Evolutionary conservation across 129 eudicot species (phyloP).

Genomic region (Smallanthus sonchifolius): DNA sequence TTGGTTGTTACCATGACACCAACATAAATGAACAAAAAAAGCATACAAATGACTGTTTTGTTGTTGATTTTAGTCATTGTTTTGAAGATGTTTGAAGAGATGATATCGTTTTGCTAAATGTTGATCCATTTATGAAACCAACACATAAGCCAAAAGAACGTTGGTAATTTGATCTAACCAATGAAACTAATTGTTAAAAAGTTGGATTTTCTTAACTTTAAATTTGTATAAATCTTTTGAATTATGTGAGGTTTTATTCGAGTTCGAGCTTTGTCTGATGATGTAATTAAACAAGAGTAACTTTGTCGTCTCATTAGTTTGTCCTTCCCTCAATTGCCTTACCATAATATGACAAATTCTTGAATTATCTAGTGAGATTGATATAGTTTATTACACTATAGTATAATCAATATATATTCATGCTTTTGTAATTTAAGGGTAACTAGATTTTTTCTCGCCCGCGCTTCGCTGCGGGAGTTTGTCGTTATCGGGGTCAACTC

Average conservation of each 20-base stretch:
- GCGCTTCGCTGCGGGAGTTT: too few relatives aligned
- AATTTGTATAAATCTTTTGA: background rate
- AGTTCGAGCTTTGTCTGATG: constrained; percentile 1
- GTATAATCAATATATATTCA: too few relatives aligned
- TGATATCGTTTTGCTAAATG: background rate
- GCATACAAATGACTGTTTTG: constrained; percentile 4
- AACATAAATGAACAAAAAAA: constrained; percentile 4
- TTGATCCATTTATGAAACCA: background rate
- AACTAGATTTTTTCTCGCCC: too few relatives aligned
- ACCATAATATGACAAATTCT: background rate
- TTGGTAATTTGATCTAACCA: constrained; percentile 1
- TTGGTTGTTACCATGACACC: constrained; percentile 3
- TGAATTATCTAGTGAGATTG: background rate
- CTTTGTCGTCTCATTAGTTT: constrained; percentile 12
- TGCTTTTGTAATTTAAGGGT: too few relatives aligned
- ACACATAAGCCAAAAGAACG: constrained; percentile 8
- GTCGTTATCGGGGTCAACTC: too few relatives aligned
- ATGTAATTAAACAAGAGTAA: background rate
- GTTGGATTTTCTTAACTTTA: background rate
- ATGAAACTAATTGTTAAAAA: background rate
- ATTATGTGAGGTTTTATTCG: background rate
- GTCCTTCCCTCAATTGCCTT: background rate
- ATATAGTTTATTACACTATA: too few relatives aligned
- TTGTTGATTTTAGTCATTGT: constrained; percentile 10
- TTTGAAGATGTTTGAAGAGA: background rate